Percentiles rank a stretch among this genome's conserved stretches.
phyloP scores from a whole-genome alignment of 2,329 filamentous ascomycete genomes.

The Arachnopeziza araneosa region DNA sequence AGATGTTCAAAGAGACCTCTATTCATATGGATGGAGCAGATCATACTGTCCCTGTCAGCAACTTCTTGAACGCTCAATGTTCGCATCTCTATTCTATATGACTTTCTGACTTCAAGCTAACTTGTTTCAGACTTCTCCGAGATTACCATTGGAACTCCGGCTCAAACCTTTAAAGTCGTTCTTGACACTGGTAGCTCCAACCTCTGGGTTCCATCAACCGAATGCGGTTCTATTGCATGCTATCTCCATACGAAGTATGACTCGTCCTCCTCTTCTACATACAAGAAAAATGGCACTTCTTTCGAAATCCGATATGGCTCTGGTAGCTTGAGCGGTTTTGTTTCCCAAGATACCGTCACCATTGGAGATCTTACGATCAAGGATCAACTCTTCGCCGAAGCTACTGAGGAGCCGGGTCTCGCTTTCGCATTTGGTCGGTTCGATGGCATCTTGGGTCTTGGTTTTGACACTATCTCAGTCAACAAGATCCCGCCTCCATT shows the following conservation, averaged over 20 bases:
- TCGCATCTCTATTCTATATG: slow-evolving; percentile 37
- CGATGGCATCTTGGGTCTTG: slow-evolving; percentile 92
- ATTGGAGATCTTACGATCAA: slow-evolving; percentile 89
- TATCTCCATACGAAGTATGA: slow-evolving; percentile 98
- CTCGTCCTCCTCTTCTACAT: slow-evolving; percentile 79
- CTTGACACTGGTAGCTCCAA: slow-evolving; percentile 98
- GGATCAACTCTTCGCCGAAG: slow-evolving; percentile 92
- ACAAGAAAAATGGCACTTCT: slow-evolving; percentile 86
- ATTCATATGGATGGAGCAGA: slow-evolving; percentile 56
- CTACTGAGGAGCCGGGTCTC: slow-evolving; percentile 89
- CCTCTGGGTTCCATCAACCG: slow-evolving; percentile 89
- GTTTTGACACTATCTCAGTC: slow-evolving; percentile 94
- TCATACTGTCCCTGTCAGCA: slow-evolving; percentile 85
- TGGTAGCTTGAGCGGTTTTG: slow-evolving; percentile 85
- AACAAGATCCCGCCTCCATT: slow-evolving; percentile 93
- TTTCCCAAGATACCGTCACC: slow-evolving; percentile 78
- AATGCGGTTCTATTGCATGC: slow-evolving; percentile 94
- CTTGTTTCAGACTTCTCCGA: slow-evolving; percentile 84
- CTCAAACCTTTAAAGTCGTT: slow-evolving; percentile 96
- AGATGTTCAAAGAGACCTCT: slow-evolving; percentile 73
- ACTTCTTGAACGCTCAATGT: slow-evolving; percentile 99
- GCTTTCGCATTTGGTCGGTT: slow-evolving; percentile 98
- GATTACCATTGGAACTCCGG: slow-evolving; percentile 85
- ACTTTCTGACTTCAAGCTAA: slow-evolving; percentile 9
- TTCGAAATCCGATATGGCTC: slow-evolving; percentile 97